phyloP scores from a whole-genome alignment of 2,329 filamentous ascomycete species.

The Beauveria sp. region DNA sequence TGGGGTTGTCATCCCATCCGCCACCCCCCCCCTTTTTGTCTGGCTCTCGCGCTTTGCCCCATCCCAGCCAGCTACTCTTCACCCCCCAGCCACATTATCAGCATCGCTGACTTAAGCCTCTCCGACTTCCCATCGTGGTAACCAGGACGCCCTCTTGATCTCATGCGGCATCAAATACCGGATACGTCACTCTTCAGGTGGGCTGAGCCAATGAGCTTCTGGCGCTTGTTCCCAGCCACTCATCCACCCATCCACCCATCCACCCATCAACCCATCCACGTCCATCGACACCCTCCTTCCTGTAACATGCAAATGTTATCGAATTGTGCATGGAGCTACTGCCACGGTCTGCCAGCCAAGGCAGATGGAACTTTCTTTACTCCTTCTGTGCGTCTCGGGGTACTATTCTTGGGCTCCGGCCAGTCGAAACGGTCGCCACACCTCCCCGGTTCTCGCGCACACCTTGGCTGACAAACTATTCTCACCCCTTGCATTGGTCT shows the following conservation, averaged over 20 bases:
- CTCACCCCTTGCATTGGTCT: neutral
- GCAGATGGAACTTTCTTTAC: neutral
- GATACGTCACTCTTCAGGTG: neutral
- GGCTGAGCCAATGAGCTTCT: neutral
- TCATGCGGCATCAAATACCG: constrained; percentile 3
- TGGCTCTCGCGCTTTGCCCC: neutral
- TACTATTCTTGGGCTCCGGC: constrained; percentile 1
- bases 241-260: neutral
- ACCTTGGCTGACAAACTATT: constrained; percentile 1
- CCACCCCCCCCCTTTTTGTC: neutral
- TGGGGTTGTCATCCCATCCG: neutral
- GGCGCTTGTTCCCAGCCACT: neutral
- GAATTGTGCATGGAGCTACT: constrained; percentile 6
- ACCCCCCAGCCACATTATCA: neutral
- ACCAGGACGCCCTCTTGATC: constrained; percentile 6
- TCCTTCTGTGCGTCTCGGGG: constrained; percentile 1
- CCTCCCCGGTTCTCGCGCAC: constrained; percentile 1
- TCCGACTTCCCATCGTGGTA: constrained; percentile 9
- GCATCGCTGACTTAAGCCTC: constrained; percentile 11
- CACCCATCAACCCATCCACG: neutral
- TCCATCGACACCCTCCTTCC: neutral
- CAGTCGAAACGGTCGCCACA: neutral
- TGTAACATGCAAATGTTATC: neutral
- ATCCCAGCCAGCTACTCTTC: neutral
- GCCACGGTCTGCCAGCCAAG: neutral